These are phyloP conservation scores for Gaeumannomyces tritici DNA, from an alignment of 2,329 filamentous ascomycete genomes.

Conservation along the genomic window DNA sequence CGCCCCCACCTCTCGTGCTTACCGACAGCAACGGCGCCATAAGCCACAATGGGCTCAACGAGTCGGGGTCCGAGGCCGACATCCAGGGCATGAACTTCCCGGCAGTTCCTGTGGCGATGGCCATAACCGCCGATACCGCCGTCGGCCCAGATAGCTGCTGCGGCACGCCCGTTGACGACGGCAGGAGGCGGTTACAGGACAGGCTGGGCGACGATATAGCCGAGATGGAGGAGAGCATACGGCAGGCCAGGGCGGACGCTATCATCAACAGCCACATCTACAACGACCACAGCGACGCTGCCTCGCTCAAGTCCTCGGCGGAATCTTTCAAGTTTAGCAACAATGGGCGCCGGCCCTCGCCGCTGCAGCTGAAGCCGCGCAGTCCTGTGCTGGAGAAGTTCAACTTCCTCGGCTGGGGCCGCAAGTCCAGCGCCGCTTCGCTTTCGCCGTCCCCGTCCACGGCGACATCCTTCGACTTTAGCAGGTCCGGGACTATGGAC, in stretches of 20 bases:
- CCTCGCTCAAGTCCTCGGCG: background rate
- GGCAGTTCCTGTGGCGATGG: conserved; percentile 6
- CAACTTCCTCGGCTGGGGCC: conserved; percentile 31
- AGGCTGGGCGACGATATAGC: background rate
- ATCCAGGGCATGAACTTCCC: conserved; percentile 3
- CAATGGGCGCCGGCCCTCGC: conserved; percentile 13
- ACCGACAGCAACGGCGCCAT: background rate
- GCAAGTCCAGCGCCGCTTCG: conserved; percentile 26
- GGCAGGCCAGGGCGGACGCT: background rate
- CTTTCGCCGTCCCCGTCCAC: conserved; percentile 22
- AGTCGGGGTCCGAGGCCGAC: conserved; percentile 1
- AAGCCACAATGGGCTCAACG: background rate
- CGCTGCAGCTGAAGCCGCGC: conserved; percentile 18
- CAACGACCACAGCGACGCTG: background rate
- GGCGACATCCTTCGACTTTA: conserved; percentile 19
- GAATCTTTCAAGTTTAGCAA: background rate
- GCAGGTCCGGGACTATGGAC: conserved; percentile 22
- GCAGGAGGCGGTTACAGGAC: background rate
- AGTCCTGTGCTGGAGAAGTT: conserved; percentile 39
- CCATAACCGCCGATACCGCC: conserved; percentile 8
- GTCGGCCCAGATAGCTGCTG: conserved; percentile 1
- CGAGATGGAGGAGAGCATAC: background rate
- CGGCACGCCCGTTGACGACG: background rate
- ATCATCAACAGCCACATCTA: conserved; percentile 11
- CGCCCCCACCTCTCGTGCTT: background rate